Conservation (phyloP, 2,329 filamentous ascomycete species). For the Penicillium sp. region DNA sequence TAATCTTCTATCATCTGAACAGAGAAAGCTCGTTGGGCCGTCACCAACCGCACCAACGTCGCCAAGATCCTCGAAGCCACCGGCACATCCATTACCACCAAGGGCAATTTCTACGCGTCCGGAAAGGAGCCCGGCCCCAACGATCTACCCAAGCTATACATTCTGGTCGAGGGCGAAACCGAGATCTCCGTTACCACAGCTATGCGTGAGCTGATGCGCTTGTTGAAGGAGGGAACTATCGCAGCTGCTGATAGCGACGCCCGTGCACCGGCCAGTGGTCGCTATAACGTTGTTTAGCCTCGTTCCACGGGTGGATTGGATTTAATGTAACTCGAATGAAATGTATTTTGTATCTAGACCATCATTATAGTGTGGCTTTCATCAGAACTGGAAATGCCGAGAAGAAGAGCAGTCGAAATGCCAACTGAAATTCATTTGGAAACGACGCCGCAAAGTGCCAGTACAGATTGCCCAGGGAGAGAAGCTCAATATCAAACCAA, state of each 20-base stretch:
- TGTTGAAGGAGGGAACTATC: conserved; percentile 86
- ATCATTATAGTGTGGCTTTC: too few relatives aligned
- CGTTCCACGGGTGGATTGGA: background rate
- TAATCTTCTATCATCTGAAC: conserved; percentile 20
- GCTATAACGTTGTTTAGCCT: conserved; percentile 76
- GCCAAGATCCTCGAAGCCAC: conserved; percentile 96
- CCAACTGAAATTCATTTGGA: background rate
- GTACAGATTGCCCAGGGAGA: too few relatives aligned
- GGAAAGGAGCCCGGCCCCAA: conserved; percentile 76
- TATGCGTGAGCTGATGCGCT: conserved; percentile 81
- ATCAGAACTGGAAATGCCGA: background rate
- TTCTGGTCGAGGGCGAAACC: conserved; percentile 95
- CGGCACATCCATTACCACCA: conserved; percentile 94
- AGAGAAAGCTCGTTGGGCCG: conserved; percentile 95
- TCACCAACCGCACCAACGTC: conserved; percentile 97
- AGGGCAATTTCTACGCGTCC: conserved; percentile 81
- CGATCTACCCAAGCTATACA: conserved; percentile 91
- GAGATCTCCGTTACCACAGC: conserved; percentile 88
- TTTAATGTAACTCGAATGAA: background rate
- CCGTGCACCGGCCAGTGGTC: conserved; percentile 71
- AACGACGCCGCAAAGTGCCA: too few relatives aligned
- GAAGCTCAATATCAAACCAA: too few relatives aligned
- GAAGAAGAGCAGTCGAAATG: background rate
- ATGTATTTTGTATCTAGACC: background rate
- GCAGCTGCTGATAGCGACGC: conserved; percentile 85